Evolutionary conservation across 2,329 filamentous ascomycete species (phyloP), one percentile per base, ranked within the genome.

Genomic region (Escovopsis sp.): DNA sequence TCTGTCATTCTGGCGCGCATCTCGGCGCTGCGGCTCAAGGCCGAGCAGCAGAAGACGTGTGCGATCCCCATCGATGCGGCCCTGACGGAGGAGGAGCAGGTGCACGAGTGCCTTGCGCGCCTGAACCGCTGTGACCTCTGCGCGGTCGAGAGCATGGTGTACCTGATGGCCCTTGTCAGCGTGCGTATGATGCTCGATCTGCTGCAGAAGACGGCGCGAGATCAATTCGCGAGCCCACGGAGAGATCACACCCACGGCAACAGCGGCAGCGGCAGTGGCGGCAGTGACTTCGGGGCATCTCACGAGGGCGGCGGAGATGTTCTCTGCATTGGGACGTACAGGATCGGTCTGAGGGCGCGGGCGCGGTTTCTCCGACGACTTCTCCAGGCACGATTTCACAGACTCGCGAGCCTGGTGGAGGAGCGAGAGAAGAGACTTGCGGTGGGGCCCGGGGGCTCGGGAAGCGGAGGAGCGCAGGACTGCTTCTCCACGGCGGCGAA

Each of bases 141-240:
- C 19, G 14, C 27, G 4, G 21, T 31, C n/a, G 34, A 35, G 9
- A 26, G 29, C 11, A 17, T 31, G 9, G 12, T 31, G 7, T 34
- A 38, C 16, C 15, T 38, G 21, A 14, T 38, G 25, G 33, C 27
- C 4, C 23, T 38, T 14, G 5, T 35, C 16, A 38, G 33, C 17
- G 33, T 38, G 4, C 33, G 30, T 13, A 38, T 35, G 36, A 38
- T 32, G 36, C 33, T 38, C 14, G 33, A 38, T 21, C 34, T 38
- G 12, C 36, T 38, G 12, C 36, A 38, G 12, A 35, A 35, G 28
- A 35, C 33, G n/a, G 27, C 29, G 21, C 36, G 34, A 15, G 33
- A 18, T n/a, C 28, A 38, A n/a, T 38, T 38, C 14, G 16, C 35
- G 11, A 10, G 27, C 5, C 28, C 18, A 30, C 36, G 10, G 26